A percentile compares a stretch with the other conserved stretches of the same genome.
Conservation (phyloP, 2,329 filamentous ascomycete genomes). For the Delphinella strobiligena region DNA sequence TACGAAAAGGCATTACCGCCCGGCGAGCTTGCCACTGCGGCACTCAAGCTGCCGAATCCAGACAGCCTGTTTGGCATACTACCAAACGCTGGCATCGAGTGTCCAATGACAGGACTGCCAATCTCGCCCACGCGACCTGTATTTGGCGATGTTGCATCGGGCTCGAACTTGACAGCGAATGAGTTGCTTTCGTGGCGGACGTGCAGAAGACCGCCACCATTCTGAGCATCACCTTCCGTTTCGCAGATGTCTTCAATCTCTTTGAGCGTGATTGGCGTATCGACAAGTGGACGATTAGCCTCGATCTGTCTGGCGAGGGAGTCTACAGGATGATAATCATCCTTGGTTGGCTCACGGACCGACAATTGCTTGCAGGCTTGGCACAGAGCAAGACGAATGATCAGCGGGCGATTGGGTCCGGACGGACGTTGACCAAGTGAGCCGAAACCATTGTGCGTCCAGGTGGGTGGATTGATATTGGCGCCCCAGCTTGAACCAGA, state of each 20-base stretch:
- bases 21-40: not conserved
- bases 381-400: constrained; percentile 63
- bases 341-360: constrained; percentile 26
- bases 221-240: constrained; percentile 73
- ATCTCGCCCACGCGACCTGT: constrained; percentile 31
- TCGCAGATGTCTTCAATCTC: constrained; percentile 81
- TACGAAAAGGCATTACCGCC: not conserved
- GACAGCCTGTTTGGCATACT: not conserved
- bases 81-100: constrained; percentile 24
- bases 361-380: constrained; percentile 60
- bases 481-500: constrained; percentile 26
- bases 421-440: constrained; percentile 33
- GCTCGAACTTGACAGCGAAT: constrained; percentile 32
- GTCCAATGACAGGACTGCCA: constrained; percentile 33
- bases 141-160: constrained; percentile 18
- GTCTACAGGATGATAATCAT: constrained; percentile 59
- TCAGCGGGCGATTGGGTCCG: constrained; percentile 42
- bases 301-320: constrained; percentile 53
- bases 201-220: constrained; percentile 83
- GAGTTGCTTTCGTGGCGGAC: constrained; percentile 36
- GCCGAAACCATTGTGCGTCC: constrained; percentile 39
- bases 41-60: not conserved
- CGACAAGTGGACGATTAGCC: constrained; percentile 43
- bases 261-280: constrained; percentile 43
- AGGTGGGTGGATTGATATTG: constrained; percentile 21